A percentile compares a stretch with the other conserved stretches of the same genome.
These are phyloP conservation scores for Jatropha multifida DNA, from an alignment of 441 rosid species.

Conservation along the genomic window DNA sequence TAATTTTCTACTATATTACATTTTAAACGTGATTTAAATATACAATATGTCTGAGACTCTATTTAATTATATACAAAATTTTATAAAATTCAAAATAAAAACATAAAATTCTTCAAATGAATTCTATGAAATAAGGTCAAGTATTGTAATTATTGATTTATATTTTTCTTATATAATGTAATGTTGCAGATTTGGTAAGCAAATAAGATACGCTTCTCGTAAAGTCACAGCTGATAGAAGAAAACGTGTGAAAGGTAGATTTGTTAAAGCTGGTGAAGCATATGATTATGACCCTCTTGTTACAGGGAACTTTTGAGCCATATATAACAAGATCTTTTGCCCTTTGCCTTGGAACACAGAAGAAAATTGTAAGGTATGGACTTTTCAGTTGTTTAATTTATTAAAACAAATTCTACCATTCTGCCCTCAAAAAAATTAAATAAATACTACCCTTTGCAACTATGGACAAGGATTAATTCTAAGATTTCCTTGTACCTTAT, in stretches of 20 bases:
- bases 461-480: too few species aligned
- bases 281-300: slow-evolving; percentile 66
- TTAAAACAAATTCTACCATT: too few species aligned
- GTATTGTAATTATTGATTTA: neutral
- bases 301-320: slow-evolving; percentile 27
- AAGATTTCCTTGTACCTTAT: too few species aligned
- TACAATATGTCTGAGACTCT: too few species aligned
- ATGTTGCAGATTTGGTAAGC: slow-evolving; percentile 59
- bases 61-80: too few species aligned
- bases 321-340: neutral
- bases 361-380: neutral
- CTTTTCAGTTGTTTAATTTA: neutral
- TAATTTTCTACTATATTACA: neutral
- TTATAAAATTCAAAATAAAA: too few species aligned
- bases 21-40: too few species aligned
- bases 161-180: neutral
- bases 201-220: slow-evolving; percentile 72
- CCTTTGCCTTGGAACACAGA: neutral
- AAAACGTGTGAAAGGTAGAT: slow-evolving; percentile 86
- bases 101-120: too few species aligned
- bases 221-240: slow-evolving; percentile 87
- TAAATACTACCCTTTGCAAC: neutral
- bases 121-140: too few species aligned
- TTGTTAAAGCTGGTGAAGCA: slow-evolving; percentile 78
- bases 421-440: too few species aligned